Percentiles rank a stretch among this genome's conserved stretches.
These are phyloP conservation scores for Yueomyces sp. DNA, from an alignment of 805 yeast species.

Conservation along the genomic window DNA sequence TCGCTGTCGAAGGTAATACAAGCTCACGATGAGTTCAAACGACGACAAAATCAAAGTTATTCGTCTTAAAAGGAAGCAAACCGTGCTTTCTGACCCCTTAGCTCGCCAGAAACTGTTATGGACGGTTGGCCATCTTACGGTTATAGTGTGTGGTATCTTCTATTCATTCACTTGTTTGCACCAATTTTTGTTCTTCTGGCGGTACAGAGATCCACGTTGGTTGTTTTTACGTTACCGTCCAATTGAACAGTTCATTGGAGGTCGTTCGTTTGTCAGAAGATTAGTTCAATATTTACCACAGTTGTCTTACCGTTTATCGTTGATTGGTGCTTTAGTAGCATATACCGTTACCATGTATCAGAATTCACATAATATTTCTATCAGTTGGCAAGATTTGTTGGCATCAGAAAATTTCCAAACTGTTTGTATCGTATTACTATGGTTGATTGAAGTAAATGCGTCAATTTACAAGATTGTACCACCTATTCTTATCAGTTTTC, in stretches of 20 bases:
- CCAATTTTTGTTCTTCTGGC: slow-evolving; percentile 15
- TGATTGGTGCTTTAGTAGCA: slow-evolving; percentile 43
- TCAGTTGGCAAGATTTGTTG: slow-evolving; percentile 48
- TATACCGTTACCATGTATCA: slow-evolving; percentile 41
- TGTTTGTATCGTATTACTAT: slow-evolving; percentile 37
- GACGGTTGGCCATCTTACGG: slow-evolving; percentile 18
- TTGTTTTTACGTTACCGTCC: slow-evolving; percentile 16
- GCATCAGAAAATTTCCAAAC: slow-evolving; percentile 71
- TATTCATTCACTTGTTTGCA: slow-evolving; percentile 16
- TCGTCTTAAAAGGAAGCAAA: slow-evolving; percentile 9
- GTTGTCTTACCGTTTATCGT: slow-evolving; percentile 40
- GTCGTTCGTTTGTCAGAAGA: slow-evolving; percentile 13
- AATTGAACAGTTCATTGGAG: slow-evolving; percentile 8
- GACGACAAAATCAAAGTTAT: slow-evolving; percentile 12
- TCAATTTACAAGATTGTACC: slow-evolving; percentile 57
- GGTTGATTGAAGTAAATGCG: slow-evolving; percentile 55
- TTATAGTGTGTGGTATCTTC: slow-evolving; percentile 16
- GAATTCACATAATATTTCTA: slow-evolving; percentile 45
- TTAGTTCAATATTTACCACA: slow-evolving; percentile 28
- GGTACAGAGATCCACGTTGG: slow-evolving; percentile 23
- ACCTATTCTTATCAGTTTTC: slow-evolving; percentile 37
- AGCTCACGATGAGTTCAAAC: no score
- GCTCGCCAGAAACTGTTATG: slow-evolving; percentile 16
- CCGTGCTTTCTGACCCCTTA: slow-evolving; percentile 11
- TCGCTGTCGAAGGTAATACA: no score